A percentile compares a stretch with the other conserved stretches of the same genome.
phyloP scores from a whole-genome alignment of 192 early-diverging fungal genomes.

The Nowakowskiella sp. region DNA sequence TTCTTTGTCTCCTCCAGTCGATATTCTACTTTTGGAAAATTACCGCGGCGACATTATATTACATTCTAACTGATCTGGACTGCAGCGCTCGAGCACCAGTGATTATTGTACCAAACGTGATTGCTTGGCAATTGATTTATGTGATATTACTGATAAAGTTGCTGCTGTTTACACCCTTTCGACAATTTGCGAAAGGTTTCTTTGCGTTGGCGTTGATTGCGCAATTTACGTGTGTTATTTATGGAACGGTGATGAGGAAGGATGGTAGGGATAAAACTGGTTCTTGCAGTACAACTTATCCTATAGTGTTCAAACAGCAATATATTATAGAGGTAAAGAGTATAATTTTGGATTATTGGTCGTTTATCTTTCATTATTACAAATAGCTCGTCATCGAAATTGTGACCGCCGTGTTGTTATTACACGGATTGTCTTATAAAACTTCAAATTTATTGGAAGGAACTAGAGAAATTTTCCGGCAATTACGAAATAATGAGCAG shows the following conservation, averaged over 20 bases:
- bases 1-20: conserved; percentile 15
- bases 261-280: conserved; percentile 2
- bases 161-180: conserved; percentile 18
- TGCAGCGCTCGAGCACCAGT: conserved; percentile 16
- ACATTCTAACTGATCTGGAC: conserved; percentile 3
- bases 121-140: conserved; percentile 16
- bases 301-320: conserved; percentile 23
- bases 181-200: not conserved
- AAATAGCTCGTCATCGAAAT: conserved; percentile 16
- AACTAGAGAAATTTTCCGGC: conserved; percentile 19
- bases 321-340: conserved; percentile 19
- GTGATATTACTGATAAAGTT: conserved; percentile 22
- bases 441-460: conserved; percentile 6
- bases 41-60: conserved; percentile 8
- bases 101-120: conserved; percentile 10
- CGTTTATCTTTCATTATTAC: not conserved
- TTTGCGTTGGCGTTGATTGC: conserved; percentile 1
- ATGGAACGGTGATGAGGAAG: not conserved
- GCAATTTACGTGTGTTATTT: conserved; percentile 14
- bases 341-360: not conserved
- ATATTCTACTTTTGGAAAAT: conserved; percentile 16
- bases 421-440: conserved; percentile 11
- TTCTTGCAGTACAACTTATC: conserved; percentile 14
- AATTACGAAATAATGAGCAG: conserved; percentile 18
- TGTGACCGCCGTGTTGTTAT: conserved; percentile 8